A percentile compares a stretch with the other conserved stretches of the same genome.
Conservation (phyloP, 2,329 filamentous ascomycete species). For the Sporothrix schenckii region DNA sequence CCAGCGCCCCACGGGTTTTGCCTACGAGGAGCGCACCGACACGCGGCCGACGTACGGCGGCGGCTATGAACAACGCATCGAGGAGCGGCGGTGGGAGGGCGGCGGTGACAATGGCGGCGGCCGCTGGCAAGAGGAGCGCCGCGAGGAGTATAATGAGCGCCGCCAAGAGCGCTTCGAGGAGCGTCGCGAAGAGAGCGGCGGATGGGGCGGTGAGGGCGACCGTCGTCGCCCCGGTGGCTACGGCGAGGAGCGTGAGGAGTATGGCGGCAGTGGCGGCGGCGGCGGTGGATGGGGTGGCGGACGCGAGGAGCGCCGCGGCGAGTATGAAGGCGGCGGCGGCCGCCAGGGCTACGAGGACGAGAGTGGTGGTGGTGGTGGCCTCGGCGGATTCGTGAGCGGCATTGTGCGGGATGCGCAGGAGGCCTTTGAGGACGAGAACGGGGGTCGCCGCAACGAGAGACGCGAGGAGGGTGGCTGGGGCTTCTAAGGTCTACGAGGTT, state of each 20-base stretch:
- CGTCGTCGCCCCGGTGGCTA: slow-evolving; percentile 30
- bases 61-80: slow-evolving; percentile 59
- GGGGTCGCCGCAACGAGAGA: slow-evolving; percentile 38
- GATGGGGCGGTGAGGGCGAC: slow-evolving; percentile 31
- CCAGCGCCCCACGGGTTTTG: slow-evolving; percentile 52
- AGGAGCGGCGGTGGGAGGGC: slow-evolving; percentile 52
- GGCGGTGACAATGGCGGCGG: slow-evolving; percentile 37
- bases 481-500: slow-evolving; percentile 17
- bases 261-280: slow-evolving; percentile 19
- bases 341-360: slow-evolving; percentile 30
- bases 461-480: slow-evolving; percentile 28
- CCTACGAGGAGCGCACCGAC: slow-evolving; percentile 61
- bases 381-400: slow-evolving; percentile 34
- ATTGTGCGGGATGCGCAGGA: slow-evolving; percentile 37
- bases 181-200: slow-evolving; percentile 36
- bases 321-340: slow-evolving; percentile 32
- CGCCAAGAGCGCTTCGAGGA: slow-evolving; percentile 28
- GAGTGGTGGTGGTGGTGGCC: slow-evolving; percentile 30
- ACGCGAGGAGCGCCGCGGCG: slow-evolving; percentile 34
- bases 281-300: background rate
- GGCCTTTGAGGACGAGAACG: slow-evolving; percentile 34
- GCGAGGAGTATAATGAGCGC: slow-evolving; percentile 32
- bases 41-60: slow-evolving; percentile 55
- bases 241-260: slow-evolving; percentile 40
- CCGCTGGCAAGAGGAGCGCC: slow-evolving; percentile 36